A percentile compares a stretch with the other conserved stretches of the same genome.
phyloP scores from a whole-genome alignment of 2,329 filamentous ascomycete genomes.

The Lomentospora prolificans region DNA sequence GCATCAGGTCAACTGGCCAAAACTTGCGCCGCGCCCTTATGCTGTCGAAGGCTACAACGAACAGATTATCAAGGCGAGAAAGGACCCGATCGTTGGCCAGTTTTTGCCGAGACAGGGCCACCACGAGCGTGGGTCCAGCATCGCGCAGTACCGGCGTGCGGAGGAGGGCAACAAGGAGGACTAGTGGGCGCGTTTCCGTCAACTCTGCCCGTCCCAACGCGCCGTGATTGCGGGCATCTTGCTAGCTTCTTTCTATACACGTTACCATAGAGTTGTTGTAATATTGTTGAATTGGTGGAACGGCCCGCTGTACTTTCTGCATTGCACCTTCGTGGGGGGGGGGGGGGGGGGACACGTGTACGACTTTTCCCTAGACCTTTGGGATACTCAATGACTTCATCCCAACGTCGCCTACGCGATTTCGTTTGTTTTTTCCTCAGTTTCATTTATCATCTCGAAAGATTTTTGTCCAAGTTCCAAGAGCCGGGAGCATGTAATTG shows the following conservation, averaged over 20 bases:
- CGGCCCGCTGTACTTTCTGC: no score
- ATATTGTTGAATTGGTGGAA: no score
- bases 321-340: no score
- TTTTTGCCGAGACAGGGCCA: constrained; percentile 37
- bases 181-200: constrained; percentile 44
- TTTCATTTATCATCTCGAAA: no score
- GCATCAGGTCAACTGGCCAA: constrained; percentile 83
- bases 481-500: no score
- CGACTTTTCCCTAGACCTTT: no score
- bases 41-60: constrained; percentile 84
- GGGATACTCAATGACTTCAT: no score
- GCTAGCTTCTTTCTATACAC: not conserved
- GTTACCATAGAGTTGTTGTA: not conserved
- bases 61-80: constrained; percentile 69
- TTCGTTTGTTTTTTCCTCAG: no score
- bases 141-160: constrained; percentile 69
- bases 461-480: no score
- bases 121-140: constrained; percentile 78
- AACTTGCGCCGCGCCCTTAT: constrained; percentile 80
- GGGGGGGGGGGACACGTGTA: no score
- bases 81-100: constrained; percentile 70
- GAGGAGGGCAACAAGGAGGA: constrained; percentile 99
- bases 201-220: not conserved
- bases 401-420: no score
- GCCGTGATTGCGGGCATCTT: not conserved